Base-by-base conservation (phyloP, 2,329 filamentous ascomycete genomes). In the Plectosphaerella cucumerina region DNA sequence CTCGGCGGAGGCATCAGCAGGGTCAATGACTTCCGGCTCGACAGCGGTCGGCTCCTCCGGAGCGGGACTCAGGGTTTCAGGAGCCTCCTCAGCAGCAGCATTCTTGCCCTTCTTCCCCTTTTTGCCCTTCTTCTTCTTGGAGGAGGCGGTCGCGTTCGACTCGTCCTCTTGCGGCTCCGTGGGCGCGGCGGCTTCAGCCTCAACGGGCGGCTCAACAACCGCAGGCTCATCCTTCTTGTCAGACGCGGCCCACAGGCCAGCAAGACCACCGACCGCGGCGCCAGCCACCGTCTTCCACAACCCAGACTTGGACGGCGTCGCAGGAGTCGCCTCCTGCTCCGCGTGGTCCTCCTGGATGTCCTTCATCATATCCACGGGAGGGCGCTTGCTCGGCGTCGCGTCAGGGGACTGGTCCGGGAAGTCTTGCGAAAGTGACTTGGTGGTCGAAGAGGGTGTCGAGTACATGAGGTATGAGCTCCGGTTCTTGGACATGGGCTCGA, bases 401-500 rank as follows among this genome's bases (percentile, higher is more conserved):
- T 59, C 58, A 45, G 53, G 56, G 15, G 62, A 57, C 11, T 53
- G 59, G 49, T 59, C 54, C 43, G 57, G 45, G 44, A 58, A 17
- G 17, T 51, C 51, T 22, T 59, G 35, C 20, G 21, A 20, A 22
- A 21, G 50, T n/a, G 57, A 62, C 50, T 61, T 63, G 18, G 67
- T 59, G 18, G 58, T 52, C 6, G 66, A 65, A 14, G 66, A 62
- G 3, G 74, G 68, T 21, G 68, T 69, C 14, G 70, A 69, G 47
- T 69, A 61, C 26, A 71, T 65, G 15, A 75, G 57, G 56, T 72
- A 71, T 12, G 70, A 72, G 58, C 68, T 76, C 56, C 68, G 63
- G 53, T 73, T 66, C 56, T 72, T 73, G 6, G 69, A 70, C 52
- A 67, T 70, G 15, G 71, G 52, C 35, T 76, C 71, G 15, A 72